A percentile compares a stretch with the other conserved stretches of the same genome.
These are phyloP conservation scores for Puccinellia tenuiflora DNA, from an alignment of 176 grass and related monocot species.

Conservation along the genomic window DNA sequence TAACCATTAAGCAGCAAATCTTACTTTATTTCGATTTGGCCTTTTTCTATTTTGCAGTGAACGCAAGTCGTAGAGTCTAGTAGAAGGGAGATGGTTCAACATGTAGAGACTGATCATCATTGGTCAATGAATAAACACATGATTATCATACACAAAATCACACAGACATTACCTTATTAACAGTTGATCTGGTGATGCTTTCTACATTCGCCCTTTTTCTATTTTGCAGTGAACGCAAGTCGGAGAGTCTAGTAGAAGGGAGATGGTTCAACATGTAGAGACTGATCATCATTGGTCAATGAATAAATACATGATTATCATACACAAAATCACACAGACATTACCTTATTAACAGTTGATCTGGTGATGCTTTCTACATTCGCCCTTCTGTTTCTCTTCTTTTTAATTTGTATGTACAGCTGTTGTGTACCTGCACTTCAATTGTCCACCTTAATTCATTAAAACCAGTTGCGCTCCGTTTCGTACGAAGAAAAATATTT, in stretches of 20 bases:
- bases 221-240: no score
- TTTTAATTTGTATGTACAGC: not conserved
- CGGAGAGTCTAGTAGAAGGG: no score
- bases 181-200: no score
- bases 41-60: not conserved
- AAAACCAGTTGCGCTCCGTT: not conserved
- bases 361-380: no score
- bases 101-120: no score
- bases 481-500: not conserved
- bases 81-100: no score
- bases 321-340: not conserved
- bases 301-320: not conserved
- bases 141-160: no score
- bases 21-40: not conserved
- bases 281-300: not conserved
- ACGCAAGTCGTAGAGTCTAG: no score
- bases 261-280: no score
- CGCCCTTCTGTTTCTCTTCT: not conserved
- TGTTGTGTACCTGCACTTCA: not conserved
- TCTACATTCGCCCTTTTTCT: no score
- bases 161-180: not conserved
- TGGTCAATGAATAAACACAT: no score
- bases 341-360: no score
- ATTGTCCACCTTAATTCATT: not conserved
- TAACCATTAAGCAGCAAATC: not conserved